phyloP scores from a whole-genome alignment of 768 basidiomycete species.

The Leccinum obscurum region DNA sequence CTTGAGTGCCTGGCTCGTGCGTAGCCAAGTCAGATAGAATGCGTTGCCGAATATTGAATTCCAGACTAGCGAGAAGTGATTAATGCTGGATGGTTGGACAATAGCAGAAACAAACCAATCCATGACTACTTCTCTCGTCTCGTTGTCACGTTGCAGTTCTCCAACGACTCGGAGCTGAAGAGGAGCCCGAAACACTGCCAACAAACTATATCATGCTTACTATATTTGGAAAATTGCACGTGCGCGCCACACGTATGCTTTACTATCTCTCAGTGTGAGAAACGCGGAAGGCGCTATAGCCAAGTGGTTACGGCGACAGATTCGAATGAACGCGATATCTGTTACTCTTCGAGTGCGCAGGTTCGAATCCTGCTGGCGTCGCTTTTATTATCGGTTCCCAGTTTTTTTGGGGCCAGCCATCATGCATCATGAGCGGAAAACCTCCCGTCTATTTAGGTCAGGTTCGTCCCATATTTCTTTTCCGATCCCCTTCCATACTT shows the following conservation, averaged over 20 bases:
- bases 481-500: neutral
- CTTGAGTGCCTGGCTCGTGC: constrained; percentile 49
- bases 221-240: no score
- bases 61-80: constrained; percentile 48
- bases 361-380: constrained; percentile 45
- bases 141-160: no score
- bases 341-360: constrained; percentile 42
- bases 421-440: no score
- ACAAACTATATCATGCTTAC: neutral
- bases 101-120: constrained; percentile 44
- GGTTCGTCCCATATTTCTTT: neutral
- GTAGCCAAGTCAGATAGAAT: constrained; percentile 75
- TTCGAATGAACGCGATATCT: constrained; percentile 46
- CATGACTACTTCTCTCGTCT: constrained; percentile 32
- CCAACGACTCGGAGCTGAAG: neutral
- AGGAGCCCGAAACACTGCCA: neutral
- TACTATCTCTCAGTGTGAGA: neutral
- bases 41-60: constrained; percentile 74
- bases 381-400: constrained; percentile 12
- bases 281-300: constrained; percentile 49
- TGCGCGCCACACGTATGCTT: neutral
- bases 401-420: neutral
- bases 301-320: constrained; percentile 80
- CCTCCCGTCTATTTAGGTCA: no score
- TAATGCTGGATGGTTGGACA: neutral